Evolutionary conservation across 2,329 filamentous ascomycete genomes (phyloP).

Genomic region (Epichloe scottii): DNA sequence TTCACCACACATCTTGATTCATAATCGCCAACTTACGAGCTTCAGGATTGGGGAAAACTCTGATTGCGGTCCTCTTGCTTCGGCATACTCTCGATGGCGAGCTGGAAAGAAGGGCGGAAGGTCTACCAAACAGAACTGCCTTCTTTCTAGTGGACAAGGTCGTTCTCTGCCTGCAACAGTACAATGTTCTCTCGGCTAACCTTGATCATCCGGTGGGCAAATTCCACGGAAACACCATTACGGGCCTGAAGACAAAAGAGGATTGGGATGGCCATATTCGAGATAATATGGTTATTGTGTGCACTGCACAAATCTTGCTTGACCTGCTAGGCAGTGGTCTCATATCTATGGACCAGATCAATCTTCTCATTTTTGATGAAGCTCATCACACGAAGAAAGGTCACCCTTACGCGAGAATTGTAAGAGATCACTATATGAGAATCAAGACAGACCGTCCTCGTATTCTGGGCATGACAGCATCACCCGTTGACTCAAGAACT

Average conservation of each 20-base stretch:
- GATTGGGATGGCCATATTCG: conserved; percentile 41
- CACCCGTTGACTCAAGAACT: conserved; percentile 73
- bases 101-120: conserved; percentile 51
- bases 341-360: conserved; percentile 70
- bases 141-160: conserved; percentile 92
- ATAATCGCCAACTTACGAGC: background rate
- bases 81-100: conserved; percentile 67
- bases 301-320: conserved; percentile 77
- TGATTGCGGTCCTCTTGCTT: conserved; percentile 84
- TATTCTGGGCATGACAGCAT: conserved; percentile 94
- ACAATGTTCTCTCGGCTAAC: conserved; percentile 68
- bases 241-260: conserved; percentile 24
- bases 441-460: conserved; percentile 46
- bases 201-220: conserved; percentile 62
- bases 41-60: conserved; percentile 77
- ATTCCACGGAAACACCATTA: conserved; percentile 59
- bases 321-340: conserved; percentile 69
- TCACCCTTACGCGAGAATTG: conserved; percentile 79
- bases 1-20: background rate
- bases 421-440: conserved; percentile 70
- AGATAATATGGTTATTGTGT: conserved; percentile 75
- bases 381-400: conserved; percentile 93
- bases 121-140: conserved; percentile 50
- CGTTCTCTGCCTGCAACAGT: conserved; percentile 80
- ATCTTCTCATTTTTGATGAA: conserved; percentile 88